Conservation (phyloP, 306 rosid genomes). For the apple (Malus domestica) region ASM211411v1 NC_041791.1:34007501-34008000, state of each 20-base stretch:
- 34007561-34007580: slow-evolving; percentile 34
- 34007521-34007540: slow-evolving; percentile 49
- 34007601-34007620: slow-evolving; percentile 84
- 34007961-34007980: no score
- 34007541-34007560: slow-evolving; percentile 33
- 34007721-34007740: slow-evolving; percentile 13
- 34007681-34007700: slow-evolving; percentile 68
- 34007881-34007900: not conserved
- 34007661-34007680: slow-evolving; percentile 55
- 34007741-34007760: not conserved
- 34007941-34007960: no score
- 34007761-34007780: not conserved
- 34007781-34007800: not conserved
- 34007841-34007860: not conserved
- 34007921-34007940: no score
- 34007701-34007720: slow-evolving; percentile 49
- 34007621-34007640: slow-evolving; percentile 91
- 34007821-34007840: not conserved
- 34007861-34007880: slow-evolving; percentile 1
- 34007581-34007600: slow-evolving; percentile 87
- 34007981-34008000: no score
- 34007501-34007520: slow-evolving; percentile 22
- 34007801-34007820: not conserved
- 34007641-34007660: slow-evolving; percentile 73
- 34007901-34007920: not conserved